These are phyloP conservation scores for Hibiscus mutabilis DNA, from an alignment of 345 rosid species.

Conservation along the genomic window DNA sequence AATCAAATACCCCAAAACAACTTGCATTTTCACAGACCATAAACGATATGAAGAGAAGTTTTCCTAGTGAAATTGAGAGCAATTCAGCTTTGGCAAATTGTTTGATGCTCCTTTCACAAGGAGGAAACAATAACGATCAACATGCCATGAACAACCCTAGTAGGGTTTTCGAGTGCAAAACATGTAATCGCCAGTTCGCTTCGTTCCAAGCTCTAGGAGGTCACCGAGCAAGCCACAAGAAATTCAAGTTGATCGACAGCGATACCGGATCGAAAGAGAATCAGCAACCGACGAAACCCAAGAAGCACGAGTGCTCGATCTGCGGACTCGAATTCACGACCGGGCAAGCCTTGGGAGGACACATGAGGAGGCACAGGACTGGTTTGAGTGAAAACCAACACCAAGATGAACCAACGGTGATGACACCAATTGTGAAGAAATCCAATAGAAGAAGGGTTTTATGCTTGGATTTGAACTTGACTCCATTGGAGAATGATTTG, in stretches of 20 bases:
- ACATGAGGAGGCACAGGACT: constrained; percentile 59
- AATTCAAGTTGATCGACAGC: constrained; percentile 27
- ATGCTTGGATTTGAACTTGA: constrained; percentile 61
- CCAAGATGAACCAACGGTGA: not conserved
- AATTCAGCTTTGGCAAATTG: constrained; percentile 47
- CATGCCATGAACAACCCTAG: not conserved
- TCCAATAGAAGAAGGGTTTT: constrained; percentile 38
- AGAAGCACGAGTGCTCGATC: constrained; percentile 75
- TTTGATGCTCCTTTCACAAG: constrained; percentile 43
- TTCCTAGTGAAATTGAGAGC: constrained; percentile 3
- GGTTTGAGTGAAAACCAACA: constrained; percentile 15
- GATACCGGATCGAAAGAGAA: constrained; percentile 7
- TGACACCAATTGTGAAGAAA: constrained; percentile 33
- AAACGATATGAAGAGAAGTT: constrained; percentile 38
- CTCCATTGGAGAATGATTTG: constrained; percentile 58
- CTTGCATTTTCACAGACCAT: constrained; percentile 7
- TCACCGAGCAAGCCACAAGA: constrained; percentile 69
- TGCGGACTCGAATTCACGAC: constrained; percentile 79
- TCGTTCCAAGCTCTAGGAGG: constrained; percentile 73
- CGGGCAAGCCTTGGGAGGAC: constrained; percentile 68
- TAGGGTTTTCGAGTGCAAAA: constrained; percentile 65
- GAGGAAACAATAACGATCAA: constrained; percentile 12
- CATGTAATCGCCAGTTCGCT: constrained; percentile 50
- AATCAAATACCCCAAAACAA: not conserved
- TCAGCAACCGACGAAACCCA: constrained; percentile 32